Evolutionary conservation across 129 eudicot genomes (phyloP).

Genomic region (Gnaphalium uliginosum): DNA sequence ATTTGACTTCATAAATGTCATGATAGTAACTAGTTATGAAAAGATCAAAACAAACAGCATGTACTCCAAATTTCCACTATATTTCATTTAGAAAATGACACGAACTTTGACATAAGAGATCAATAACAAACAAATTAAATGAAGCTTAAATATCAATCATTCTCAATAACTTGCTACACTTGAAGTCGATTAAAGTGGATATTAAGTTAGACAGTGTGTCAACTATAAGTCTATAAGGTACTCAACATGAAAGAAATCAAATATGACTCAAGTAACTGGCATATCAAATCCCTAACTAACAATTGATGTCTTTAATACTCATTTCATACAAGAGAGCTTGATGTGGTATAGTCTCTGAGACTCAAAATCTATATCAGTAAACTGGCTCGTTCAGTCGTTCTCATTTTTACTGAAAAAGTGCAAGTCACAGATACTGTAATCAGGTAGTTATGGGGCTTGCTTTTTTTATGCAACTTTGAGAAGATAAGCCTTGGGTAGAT

Average conservation of each 20-base stretch:
- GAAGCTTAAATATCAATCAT: not conserved
- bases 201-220: too few species aligned
- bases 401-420: too few species aligned
- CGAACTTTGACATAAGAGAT: not conserved
- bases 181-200: not conserved
- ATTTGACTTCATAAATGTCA: constrained; percentile 17
- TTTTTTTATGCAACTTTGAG: not conserved
- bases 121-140: not conserved
- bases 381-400: too few species aligned
- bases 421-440: not conserved
- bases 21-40: constrained; percentile 1
- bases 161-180: not conserved
- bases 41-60: not conserved
- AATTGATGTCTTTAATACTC: too few species aligned
- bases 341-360: not conserved
- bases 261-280: too few species aligned
- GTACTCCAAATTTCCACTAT: not conserved
- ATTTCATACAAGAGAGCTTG: not conserved
- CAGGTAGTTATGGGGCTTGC: not conserved
- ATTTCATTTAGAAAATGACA: not conserved
- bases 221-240: too few species aligned
- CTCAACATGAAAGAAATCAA: too few species aligned
- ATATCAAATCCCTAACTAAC: too few species aligned
- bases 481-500: not conserved
- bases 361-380: not conserved